Evolutionary conservation across 441 rosid species (phyloP), one percentile per base, ranked within the genome.

Genomic region (Euphorbia corollata): DNA sequence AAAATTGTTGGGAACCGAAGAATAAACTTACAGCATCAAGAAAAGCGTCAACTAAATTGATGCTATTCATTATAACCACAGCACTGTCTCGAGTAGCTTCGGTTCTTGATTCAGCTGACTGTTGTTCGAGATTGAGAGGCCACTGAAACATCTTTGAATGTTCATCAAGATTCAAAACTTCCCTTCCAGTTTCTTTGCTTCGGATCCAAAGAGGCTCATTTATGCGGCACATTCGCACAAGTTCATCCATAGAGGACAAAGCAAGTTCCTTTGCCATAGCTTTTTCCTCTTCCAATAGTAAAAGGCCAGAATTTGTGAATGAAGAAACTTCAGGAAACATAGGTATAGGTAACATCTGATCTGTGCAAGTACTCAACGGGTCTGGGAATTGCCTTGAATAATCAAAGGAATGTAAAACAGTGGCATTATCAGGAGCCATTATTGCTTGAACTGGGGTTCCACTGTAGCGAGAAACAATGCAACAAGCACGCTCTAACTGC

Each of bases 61-160:
- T 76, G 84, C 95, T 86, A 65, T 93, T 93, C 97, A 93, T 88
- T 58, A 93, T 90, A 71, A 93, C 89, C 7, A 90, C 86, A 3
- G 91, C 77, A 59, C 74, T 78, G 23, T 83, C 87, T 47, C 87
- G 82, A 15, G 87, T 81, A 32, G 92, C 94, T 83, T 92, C 98
- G 24, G 81, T 78, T 75, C 83, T 78, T 16, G 82, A 70, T 24
- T 78, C 86, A 30, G 23, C 72, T 6, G 80, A 72, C 10, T 68
- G 76, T 54, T 72, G 87, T 69, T 80, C 76, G 36, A 65, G 58
- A 71, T 78, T 77, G 63, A 78, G 65, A 39, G 87, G 89, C 87
- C 90, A 85, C 16, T 85, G 90, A 75, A 87, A 92, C 82, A 85
- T 50, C 63, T 78, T 84, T 3, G 60, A 75, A 70, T 92, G 77